phyloP scores from a whole-genome alignment of 2,329 filamentous ascomycete species.

The Rhynchosporium agropyri region DNA sequence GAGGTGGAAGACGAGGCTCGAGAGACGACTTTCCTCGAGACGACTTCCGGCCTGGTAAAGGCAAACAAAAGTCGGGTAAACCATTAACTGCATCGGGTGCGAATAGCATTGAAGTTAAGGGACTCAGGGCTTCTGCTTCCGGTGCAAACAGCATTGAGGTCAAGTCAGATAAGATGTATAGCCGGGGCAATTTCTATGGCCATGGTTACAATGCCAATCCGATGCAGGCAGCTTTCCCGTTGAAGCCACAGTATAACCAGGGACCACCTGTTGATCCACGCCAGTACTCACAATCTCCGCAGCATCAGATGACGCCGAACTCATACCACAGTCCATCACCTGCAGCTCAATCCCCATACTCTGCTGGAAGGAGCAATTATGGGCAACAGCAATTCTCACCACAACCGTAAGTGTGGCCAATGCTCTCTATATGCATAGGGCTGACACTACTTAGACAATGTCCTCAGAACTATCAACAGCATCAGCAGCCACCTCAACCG shows the following conservation, averaged over 20 bases:
- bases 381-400: slow-evolving; percentile 47
- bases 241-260: slow-evolving; percentile 44
- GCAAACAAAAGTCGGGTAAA: slow-evolving; percentile 27
- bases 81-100: slow-evolving; percentile 38
- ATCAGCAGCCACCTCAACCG: slow-evolving; percentile 50
- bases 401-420: slow-evolving; percentile 52
- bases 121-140: slow-evolving; percentile 35
- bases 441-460: slow-evolving; percentile 58
- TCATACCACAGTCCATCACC: slow-evolving; percentile 60
- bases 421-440: not conserved
- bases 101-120: slow-evolving; percentile 42
- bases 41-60: slow-evolving; percentile 37
- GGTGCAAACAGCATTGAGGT: slow-evolving; percentile 44
- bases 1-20: slow-evolving; percentile 23
- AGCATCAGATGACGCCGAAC: slow-evolving; percentile 56
- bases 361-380: slow-evolving; percentile 56
- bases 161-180: slow-evolving; percentile 43
- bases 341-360: slow-evolving; percentile 63
- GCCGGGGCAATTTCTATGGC: slow-evolving; percentile 42
- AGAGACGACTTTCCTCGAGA: slow-evolving; percentile 36
- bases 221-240: slow-evolving; percentile 44
- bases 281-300: slow-evolving; percentile 60
- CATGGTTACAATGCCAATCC: slow-evolving; percentile 44
- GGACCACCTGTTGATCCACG: slow-evolving; percentile 42
- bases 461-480: slow-evolving; percentile 61